These are phyloP conservation scores for Mycena sanguinolenta DNA, from an alignment of 768 basidiomycete genomes.

Conservation along the genomic window DNA sequence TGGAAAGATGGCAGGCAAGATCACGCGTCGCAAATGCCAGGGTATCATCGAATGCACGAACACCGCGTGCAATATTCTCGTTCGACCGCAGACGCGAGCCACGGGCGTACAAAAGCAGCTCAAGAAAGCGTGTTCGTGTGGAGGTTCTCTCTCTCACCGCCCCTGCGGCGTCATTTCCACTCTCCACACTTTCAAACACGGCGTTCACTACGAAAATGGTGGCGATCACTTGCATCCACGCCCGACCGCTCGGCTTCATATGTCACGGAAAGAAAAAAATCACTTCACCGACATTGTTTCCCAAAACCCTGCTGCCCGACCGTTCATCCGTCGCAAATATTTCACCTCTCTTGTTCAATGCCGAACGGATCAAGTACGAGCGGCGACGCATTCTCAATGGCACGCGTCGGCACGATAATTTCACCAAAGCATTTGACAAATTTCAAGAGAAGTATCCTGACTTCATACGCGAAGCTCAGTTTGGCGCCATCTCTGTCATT, in stretches of 20 bases:
- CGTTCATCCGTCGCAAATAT: conserved; percentile 37
- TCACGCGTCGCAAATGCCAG: conserved; percentile 11
- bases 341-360: conserved; percentile 30
- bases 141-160: conserved; percentile 6
- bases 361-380: conserved; percentile 37
- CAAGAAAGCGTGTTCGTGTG: not conserved
- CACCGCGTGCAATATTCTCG: not conserved
- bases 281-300: conserved; percentile 28
- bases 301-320: conserved; percentile 31
- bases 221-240: conserved; percentile 37
- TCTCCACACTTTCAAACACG: conserved; percentile 24
- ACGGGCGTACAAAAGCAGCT: conserved; percentile 4
- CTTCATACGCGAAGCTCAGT: too few relatives aligned
- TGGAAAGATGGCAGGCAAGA: conserved; percentile 14
- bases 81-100: conserved; percentile 13
- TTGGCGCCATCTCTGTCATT: too few relatives aligned
- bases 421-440: not conserved
- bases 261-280: conserved; percentile 16
- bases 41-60: conserved; percentile 9
- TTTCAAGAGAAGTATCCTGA: too few relatives aligned
- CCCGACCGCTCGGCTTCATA: conserved; percentile 37
- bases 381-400: conserved; percentile 21
- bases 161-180: conserved; percentile 19
- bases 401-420: conserved; percentile 2
- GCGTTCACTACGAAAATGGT: conserved; percentile 34